These are phyloP conservation scores for Triticum timopheevii DNA, from an alignment of 176 grass and related monocot species.

Conservation along the genomic window DNA sequence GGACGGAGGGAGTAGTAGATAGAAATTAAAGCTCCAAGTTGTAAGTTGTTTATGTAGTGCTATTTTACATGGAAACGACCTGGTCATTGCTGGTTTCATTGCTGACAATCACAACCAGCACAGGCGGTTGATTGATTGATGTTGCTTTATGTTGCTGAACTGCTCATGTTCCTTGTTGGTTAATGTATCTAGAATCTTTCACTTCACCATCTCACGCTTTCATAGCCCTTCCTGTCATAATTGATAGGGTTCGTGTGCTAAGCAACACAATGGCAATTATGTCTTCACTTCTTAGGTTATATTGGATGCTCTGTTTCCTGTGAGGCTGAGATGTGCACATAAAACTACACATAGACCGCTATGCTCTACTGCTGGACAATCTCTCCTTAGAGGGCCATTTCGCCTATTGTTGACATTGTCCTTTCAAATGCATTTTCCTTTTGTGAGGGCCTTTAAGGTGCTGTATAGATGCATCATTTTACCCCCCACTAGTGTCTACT, in stretches of 20 bases:
- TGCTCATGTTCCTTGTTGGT: background rate
- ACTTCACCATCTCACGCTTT: background rate
- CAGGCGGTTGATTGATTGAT: background rate
- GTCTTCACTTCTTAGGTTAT: background rate
- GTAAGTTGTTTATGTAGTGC: background rate
- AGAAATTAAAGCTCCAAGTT: background rate
- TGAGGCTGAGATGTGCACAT: background rate
- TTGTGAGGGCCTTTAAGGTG: too few relatives aligned
- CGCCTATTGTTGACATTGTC: too few relatives aligned
- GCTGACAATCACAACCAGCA: background rate
- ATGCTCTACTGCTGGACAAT: too few relatives aligned
- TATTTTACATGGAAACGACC: background rate
- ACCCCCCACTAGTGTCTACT: too few relatives aligned
- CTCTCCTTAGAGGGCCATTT: too few relatives aligned
- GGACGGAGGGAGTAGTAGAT: too few relatives aligned
- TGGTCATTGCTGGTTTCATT: background rate
- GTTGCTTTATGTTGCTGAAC: background rate
- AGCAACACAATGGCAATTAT: background rate
- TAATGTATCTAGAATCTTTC: background rate
- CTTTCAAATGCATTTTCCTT: too few relatives aligned
- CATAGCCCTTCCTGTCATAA: background rate
- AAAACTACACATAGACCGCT: too few relatives aligned
- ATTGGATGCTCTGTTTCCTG: background rate
- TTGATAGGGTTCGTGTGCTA: background rate
- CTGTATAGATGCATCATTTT: too few relatives aligned